Conservation (phyloP, 2,329 filamentous ascomycete species). For the Neurospora crassa region DNA sequence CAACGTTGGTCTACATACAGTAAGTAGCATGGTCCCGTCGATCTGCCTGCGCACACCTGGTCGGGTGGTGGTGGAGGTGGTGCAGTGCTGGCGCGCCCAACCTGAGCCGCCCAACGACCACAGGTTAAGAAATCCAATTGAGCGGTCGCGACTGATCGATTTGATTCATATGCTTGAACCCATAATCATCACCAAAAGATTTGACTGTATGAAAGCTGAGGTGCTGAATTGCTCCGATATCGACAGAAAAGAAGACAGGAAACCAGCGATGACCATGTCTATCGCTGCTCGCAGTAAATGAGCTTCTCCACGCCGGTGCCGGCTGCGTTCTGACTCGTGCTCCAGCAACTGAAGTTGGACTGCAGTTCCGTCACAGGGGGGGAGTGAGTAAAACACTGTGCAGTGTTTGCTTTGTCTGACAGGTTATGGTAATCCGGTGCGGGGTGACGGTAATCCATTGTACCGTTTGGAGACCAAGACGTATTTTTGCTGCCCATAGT, state of each 20-base stretch:
- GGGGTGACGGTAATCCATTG: background rate
- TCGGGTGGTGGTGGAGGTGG: background rate
- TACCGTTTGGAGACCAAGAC: background rate
- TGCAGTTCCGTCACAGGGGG: background rate
- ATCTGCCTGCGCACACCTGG: background rate
- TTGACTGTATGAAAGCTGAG: background rate
- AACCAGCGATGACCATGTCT: background rate
- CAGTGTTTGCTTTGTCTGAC: background rate
- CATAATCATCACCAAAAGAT: background rate
- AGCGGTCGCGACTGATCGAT: background rate
- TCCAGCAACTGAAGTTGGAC: background rate
- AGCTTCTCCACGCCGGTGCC: constrained; percentile 9
- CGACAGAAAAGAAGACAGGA: background rate
- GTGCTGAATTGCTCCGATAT: background rate
- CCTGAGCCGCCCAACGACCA: background rate
- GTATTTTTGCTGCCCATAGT: background rate
- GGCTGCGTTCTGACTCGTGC: constrained; percentile 13
- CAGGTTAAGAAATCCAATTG: background rate
- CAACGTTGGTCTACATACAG: background rate
- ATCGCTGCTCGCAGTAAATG: background rate
- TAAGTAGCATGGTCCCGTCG: background rate
- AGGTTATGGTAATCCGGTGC: background rate
- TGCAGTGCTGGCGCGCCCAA: background rate
- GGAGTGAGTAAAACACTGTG: background rate
- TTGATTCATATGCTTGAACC: background rate